Conservation (phyloP, 2,329 filamentous ascomycete genomes). For the Emericellopsis atlantica region DNA sequence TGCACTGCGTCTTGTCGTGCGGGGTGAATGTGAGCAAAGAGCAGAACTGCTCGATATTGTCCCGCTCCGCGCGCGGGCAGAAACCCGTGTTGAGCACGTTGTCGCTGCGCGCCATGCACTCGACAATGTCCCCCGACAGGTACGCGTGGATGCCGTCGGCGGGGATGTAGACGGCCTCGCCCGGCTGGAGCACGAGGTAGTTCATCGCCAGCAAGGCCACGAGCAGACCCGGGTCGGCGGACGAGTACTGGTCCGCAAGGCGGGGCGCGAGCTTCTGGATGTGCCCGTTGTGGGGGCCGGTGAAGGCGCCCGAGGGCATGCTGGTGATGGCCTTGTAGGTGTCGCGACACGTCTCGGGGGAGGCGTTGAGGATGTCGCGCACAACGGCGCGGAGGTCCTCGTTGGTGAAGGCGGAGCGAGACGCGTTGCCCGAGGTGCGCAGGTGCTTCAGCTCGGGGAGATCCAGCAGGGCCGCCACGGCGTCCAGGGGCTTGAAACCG, state of each 20-base stretch:
- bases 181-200: conserved; percentile 51
- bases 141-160: conserved; percentile 67
- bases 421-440: conserved; percentile 6
- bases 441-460: conserved; percentile 20
- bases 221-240: conserved; percentile 51
- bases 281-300: conserved; percentile 31
- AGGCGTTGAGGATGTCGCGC: conserved; percentile 34
- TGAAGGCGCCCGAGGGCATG: conserved; percentile 33
- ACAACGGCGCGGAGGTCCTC: conserved; percentile 42
- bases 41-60: conserved; percentile 52
- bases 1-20: conserved; percentile 42
- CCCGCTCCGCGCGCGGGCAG: conserved; percentile 52
- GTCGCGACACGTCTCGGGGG: conserved; percentile 23
- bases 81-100: conserved; percentile 67
- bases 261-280: conserved; percentile 53
- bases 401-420: conserved; percentile 25
- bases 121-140: conserved; percentile 60
- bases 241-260: conserved; percentile 50
- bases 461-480: conserved; percentile 46
- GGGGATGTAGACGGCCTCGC: conserved; percentile 58
- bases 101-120: conserved; percentile 67
- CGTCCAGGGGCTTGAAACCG: conserved; percentile 54
- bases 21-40: conserved; percentile 51
- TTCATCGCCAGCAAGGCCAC: conserved; percentile 67
- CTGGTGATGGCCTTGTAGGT: conserved; percentile 8